These are phyloP conservation scores for Aspergillus homomorphus DNA, from an alignment of 495 filamentous ascomycete species.

Conservation along the genomic window DNA sequence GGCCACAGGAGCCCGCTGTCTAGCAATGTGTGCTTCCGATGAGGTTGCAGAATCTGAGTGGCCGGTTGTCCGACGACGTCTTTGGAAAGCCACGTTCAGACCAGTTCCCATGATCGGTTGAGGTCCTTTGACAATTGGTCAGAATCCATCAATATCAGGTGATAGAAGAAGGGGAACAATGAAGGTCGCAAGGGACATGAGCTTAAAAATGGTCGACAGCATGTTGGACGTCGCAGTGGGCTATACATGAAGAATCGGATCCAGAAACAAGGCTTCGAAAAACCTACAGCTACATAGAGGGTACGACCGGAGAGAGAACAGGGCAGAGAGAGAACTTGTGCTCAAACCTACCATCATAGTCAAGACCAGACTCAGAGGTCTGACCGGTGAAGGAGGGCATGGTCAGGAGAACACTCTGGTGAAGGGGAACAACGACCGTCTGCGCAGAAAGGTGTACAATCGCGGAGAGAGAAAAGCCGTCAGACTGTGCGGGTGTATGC, in stretches of 20 bases:
- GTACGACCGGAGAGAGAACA: constrained; percentile 14
- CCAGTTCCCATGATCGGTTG: constrained; percentile 30
- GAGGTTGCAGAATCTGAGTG: constrained; percentile 20
- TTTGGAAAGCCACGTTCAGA: constrained; percentile 27
- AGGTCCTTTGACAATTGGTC: constrained; percentile 31
- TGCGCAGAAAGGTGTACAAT: neutral
- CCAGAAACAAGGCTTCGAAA: constrained; percentile 15
- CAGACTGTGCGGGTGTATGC: neutral
- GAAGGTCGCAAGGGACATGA: constrained; percentile 1
- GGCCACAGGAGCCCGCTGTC: constrained; percentile 28
- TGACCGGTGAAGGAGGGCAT: constrained; percentile 39
- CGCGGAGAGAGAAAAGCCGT: neutral
- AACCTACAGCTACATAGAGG: constrained; percentile 23
- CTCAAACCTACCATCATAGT: constrained; percentile 37
- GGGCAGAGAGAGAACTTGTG: constrained; percentile 9
- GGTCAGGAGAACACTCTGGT: neutral
- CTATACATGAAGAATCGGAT: constrained; percentile 26
- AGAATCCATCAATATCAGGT: constrained; percentile 24
- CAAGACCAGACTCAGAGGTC: constrained; percentile 24
- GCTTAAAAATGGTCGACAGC: neutral
- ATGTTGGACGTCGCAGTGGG: constrained; percentile 17
- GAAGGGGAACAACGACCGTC: neutral
- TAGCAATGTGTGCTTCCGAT: constrained; percentile 24
- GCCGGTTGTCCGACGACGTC: constrained; percentile 24
- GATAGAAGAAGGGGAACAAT: neutral